Percentiles rank a stretch among this genome's conserved stretches.
Conservation (phyloP, 116 monocot species). For the Dioscorea cayenensis region DNA sequence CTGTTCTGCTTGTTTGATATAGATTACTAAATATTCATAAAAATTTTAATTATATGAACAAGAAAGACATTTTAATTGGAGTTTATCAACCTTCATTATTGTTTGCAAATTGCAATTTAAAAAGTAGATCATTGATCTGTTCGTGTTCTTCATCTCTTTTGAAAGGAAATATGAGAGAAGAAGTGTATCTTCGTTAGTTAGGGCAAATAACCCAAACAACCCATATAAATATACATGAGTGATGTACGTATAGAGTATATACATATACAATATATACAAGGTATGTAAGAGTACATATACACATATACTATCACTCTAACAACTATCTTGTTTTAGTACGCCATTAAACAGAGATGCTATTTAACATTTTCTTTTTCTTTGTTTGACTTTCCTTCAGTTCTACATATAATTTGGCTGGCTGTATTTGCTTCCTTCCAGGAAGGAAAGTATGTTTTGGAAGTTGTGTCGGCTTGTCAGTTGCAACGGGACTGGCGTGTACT, state of each 20-base stretch:
- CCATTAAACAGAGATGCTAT: too few relatives aligned
- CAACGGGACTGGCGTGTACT: slow-evolving; percentile 24
- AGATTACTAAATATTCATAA: not conserved
- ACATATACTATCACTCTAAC: too few relatives aligned
- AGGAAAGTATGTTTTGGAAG: slow-evolving; percentile 35
- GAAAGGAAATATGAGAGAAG: too few relatives aligned
- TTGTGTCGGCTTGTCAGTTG: slow-evolving; percentile 39
- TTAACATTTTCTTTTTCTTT: not conserved
- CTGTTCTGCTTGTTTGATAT: not conserved
- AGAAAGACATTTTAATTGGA: not conserved
- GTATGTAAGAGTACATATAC: too few relatives aligned
- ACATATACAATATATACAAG: too few relatives aligned
- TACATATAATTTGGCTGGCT: not conserved
- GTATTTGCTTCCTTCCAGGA: slow-evolving; percentile 18
- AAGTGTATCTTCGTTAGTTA: too few relatives aligned
- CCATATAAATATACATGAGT: too few relatives aligned
- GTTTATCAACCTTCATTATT: not conserved
- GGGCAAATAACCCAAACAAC: too few relatives aligned
- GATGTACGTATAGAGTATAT: too few relatives aligned
- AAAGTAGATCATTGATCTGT: not conserved
- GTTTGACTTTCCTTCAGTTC: not conserved
- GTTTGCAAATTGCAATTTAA: not conserved
- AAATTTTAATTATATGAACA: not conserved
- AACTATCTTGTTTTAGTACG: too few relatives aligned
- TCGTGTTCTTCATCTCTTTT: not conserved